These are phyloP conservation scores for Solanum infundibuliforme DNA, from an alignment of 257 asterid genomes.

Conservation along the genomic window DNA sequence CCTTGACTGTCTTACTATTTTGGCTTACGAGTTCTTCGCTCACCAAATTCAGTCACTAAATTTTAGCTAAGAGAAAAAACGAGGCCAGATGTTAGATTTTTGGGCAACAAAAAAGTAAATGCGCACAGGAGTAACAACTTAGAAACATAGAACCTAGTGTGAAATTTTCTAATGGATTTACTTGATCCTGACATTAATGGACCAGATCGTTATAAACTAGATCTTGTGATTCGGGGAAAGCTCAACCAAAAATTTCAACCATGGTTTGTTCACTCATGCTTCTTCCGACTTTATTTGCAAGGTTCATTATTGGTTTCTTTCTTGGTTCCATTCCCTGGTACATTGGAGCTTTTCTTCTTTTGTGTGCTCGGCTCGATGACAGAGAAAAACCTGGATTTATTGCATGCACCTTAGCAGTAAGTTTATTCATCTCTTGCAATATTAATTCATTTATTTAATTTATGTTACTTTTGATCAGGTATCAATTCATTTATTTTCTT, in stretches of 20 bases:
- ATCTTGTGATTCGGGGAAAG: neutral
- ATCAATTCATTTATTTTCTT: neutral
- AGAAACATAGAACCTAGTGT: neutral
- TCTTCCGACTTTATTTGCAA: slow-evolving; percentile 15
- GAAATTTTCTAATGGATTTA: neutral
- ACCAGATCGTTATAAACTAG: neutral
- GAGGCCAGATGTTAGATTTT: neutral
- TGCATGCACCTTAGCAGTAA: slow-evolving; percentile 81
- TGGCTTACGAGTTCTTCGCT: neutral
- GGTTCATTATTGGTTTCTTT: slow-evolving; percentile 76
- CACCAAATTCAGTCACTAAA: neutral
- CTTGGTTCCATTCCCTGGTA: slow-evolving; percentile 91
- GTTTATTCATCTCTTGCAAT: slow-evolving; percentile 14
- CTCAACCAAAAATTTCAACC: neutral
- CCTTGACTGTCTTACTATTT: neutral
- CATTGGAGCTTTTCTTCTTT: slow-evolving; percentile 64
- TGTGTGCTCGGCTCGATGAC: slow-evolving; percentile 72
- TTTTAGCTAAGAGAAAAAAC: neutral
- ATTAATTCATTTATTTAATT: neutral
- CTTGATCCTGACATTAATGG: neutral
- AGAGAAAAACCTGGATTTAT: slow-evolving; percentile 90
- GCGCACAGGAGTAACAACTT: neutral
- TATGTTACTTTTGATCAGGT: neutral
- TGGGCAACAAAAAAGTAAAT: neutral
- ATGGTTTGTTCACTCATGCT: neutral